Conservation (phyloP, 208 protist genomes). For the Wallacemonas collosoma region DNA sequence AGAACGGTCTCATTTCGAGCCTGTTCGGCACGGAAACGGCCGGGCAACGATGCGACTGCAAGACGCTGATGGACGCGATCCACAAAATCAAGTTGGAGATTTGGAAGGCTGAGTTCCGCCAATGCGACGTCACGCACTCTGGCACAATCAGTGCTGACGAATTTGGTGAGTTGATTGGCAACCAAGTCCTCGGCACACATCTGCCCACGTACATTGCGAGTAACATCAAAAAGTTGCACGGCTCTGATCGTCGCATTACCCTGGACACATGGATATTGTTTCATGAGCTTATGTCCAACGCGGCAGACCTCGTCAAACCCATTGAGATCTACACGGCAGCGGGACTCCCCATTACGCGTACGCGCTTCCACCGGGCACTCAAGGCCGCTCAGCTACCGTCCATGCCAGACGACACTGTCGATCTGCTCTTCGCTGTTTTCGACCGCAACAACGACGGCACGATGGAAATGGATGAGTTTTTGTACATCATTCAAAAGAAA, state of each 20-base stretch:
- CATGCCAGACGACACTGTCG: slow-evolving; percentile 35
- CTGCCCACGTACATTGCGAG: slow-evolving; percentile 79
- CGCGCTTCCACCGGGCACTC: slow-evolving; percentile 65
- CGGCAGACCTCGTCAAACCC: slow-evolving; percentile 48
- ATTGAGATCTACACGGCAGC: slow-evolving; percentile 72
- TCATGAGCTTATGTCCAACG: slow-evolving; percentile 64
- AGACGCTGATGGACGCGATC: slow-evolving; percentile 53
- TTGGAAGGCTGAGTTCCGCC: slow-evolving; percentile 85
- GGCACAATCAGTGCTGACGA: slow-evolving; percentile 63
- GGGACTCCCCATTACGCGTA: slow-evolving; percentile 54
- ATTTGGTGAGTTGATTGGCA: slow-evolving; percentile 80
- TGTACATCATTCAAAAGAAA: slow-evolving; percentile 80
- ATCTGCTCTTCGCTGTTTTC: slow-evolving; percentile 82
- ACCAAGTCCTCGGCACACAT: slow-evolving; percentile 81
- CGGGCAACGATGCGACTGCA: slow-evolving; percentile 42
- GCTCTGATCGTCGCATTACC: slow-evolving; percentile 37
- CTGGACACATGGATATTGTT: slow-evolving; percentile 80
- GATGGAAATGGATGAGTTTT: slow-evolving; percentile 85
- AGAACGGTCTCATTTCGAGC: slow-evolving; percentile 54
- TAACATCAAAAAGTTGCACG: slow-evolving; percentile 77
- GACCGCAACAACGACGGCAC: slow-evolving; percentile 83
- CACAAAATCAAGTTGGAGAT: slow-evolving; percentile 62
- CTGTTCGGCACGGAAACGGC: slow-evolving; percentile 63
- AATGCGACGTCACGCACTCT: slow-evolving; percentile 55
- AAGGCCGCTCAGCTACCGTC: slow-evolving; percentile 44